Evolutionary conservation across 2,329 filamentous ascomycete species (phyloP).

Genomic region (Trichoderma simmonsii): DNA sequence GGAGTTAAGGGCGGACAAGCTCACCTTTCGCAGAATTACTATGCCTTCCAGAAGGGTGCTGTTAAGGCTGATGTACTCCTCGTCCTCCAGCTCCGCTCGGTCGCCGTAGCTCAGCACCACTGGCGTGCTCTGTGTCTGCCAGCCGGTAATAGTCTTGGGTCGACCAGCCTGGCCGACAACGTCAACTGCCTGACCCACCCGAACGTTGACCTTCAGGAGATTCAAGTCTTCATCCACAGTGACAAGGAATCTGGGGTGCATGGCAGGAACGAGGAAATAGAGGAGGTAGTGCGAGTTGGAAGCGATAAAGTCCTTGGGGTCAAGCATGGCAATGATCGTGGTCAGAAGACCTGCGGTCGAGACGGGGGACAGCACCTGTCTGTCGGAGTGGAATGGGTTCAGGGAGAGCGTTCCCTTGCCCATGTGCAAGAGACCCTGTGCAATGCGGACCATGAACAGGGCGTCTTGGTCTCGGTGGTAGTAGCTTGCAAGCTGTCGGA

Average conservation of each 20-base stretch:
- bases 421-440: constrained; percentile 96
- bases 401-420: constrained; percentile 96
- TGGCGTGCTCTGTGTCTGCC: constrained; percentile 99
- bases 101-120: constrained; percentile 93
- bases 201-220: constrained; percentile 91
- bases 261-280: constrained; percentile 94
- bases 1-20: constrained; percentile 25
- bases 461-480: constrained; percentile 96
- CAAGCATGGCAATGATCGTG: constrained; percentile 89
- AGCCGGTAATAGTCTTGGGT: constrained; percentile 98
- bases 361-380: constrained; percentile 90
- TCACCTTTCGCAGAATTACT: constrained; percentile 94
- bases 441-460: constrained; percentile 98
- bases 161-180: constrained; percentile 95
- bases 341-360: constrained; percentile 85
- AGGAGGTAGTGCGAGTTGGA: constrained; percentile 80
- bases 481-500: constrained; percentile 93
- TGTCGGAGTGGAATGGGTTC: constrained; percentile 98
- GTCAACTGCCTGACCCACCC: constrained; percentile 96
- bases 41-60: constrained; percentile 82
- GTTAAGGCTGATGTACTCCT: constrained; percentile 91
- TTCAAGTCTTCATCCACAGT: constrained; percentile 93
- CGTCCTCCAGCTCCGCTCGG: constrained; percentile 93
- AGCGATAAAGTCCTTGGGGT: constrained; percentile 80
- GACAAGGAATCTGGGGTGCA: constrained; percentile 94